Evolutionary conservation across 2,329 filamentous ascomycete species (phyloP), one percentile per base, ranked within the genome.

Genomic region (Alternaria burnsii): DNA sequence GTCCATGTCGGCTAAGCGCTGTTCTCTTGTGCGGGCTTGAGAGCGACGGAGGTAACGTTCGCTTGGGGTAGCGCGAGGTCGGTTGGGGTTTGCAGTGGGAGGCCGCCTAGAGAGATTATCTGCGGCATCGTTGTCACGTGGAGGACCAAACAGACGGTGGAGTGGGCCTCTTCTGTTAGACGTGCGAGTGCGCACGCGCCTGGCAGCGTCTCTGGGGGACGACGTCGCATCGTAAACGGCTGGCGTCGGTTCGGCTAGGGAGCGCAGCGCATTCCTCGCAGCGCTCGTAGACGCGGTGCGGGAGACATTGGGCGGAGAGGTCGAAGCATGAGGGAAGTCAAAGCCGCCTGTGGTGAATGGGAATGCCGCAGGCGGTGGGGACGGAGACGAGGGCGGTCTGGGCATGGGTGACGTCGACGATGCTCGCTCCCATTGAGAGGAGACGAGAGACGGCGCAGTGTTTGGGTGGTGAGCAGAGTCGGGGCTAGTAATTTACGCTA

Each of bases 251-350:
- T 48, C 65, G 32, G 61, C 52, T 36, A 62, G 51, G 9, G 61
- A 34, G 40, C 51, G 63, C 55, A 65, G 53, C 18, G 61, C 59
- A 36, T 62, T 63, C 10, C 60, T 42, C 22, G 58, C 36, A 1
- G 57, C 32, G 36, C 40, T 44, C 4, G 58, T 40, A 16, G 26
- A 42, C 10, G 50, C 44, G 18, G 63, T 48, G 40, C 62, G 61
- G 22, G 60, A 28, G n/a, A 61, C 24, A 12, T 52, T 54, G 9
- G 58, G 68, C 8, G 69, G 62, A 6, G 75, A 73, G 7, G 71
- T 59, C n/a, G 73, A 76, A 42, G 82, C 81, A 44, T 80, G 79
- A 22, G 82, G 82, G 54, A 78, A 78, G 71, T 83, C 82, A 70
- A 82, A 82, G 67, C 73, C 75, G 62, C 78, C 80, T 36, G 74